Conservation (phyloP, 2,329 filamentous ascomycete species). For the Neoascochyta sp. region DNA sequence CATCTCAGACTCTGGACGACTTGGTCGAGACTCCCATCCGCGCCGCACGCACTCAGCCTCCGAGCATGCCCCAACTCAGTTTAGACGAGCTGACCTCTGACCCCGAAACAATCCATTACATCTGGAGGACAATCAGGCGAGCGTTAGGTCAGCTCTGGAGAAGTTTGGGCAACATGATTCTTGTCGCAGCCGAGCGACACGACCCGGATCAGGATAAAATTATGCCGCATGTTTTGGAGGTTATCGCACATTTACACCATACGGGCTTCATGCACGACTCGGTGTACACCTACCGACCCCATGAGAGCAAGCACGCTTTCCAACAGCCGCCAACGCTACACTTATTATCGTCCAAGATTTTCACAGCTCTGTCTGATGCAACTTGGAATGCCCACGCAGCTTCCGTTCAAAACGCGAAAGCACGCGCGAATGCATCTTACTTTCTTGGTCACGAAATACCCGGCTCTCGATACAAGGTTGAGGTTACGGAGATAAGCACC, state of each 20-base stretch:
- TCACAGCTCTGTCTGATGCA: constrained; percentile 50
- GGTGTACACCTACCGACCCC: constrained; percentile 42
- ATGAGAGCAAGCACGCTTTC: constrained; percentile 35
- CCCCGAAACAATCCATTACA: constrained; percentile 23
- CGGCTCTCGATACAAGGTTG: constrained; percentile 41
- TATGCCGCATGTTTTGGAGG: constrained; percentile 46
- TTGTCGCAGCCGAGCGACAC: constrained; percentile 30
- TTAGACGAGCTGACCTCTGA: constrained; percentile 25
- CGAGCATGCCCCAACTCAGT: constrained; percentile 11
- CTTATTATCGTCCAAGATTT: constrained; percentile 47
- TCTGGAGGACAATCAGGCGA: constrained; percentile 25
- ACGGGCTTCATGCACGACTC: constrained; percentile 45
- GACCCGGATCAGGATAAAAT: constrained; percentile 22
- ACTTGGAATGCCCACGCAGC: constrained; percentile 48
- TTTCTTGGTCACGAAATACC: constrained; percentile 45
- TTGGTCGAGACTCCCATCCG: constrained; percentile 24
- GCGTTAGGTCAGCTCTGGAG: constrained; percentile 47
- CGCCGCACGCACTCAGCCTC: constrained; percentile 12
- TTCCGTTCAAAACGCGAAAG: constrained; percentile 24
- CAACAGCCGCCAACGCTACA: constrained; percentile 49
- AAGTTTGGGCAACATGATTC: constrained; percentile 46
- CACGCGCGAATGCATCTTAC: constrained; percentile 37
- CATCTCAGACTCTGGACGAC: constrained; percentile 15
- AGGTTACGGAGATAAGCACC: constrained; percentile 40
- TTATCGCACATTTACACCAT: constrained; percentile 49